Conservation (phyloP, 495 filamentous ascomycete species). For the Cercophora scortea region DNA sequence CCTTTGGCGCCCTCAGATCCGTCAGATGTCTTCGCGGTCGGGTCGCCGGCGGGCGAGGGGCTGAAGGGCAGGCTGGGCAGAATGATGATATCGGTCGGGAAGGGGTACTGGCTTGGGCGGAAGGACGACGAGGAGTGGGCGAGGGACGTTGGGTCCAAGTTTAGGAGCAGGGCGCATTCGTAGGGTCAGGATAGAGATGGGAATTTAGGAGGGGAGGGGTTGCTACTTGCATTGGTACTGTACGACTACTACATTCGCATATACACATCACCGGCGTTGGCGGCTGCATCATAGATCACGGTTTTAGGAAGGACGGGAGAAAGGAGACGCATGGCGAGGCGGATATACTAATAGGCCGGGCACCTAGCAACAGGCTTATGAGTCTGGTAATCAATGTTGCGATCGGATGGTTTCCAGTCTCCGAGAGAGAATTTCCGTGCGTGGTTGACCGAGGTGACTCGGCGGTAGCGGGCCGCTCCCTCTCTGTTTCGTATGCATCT, state of each 20-base stretch:
- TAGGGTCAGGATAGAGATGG: background rate
- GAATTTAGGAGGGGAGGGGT: background rate
- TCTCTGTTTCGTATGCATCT: no score
- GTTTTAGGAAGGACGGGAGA: no score
- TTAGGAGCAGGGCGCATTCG: slow-evolving; percentile 25
- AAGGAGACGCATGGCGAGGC: no score
- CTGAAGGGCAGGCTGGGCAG: slow-evolving; percentile 70
- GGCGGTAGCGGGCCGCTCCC: no score
- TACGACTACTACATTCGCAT: background rate
- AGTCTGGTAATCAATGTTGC: no score
- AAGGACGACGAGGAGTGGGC: slow-evolving; percentile 52
- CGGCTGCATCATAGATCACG: no score
- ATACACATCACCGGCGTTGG: no score
- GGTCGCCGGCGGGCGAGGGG: slow-evolving; percentile 61
- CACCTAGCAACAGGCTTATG: no score
- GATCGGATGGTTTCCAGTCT: no score
- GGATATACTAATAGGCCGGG: no score
- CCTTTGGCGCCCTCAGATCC: slow-evolving; percentile 32
- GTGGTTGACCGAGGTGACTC: no score
- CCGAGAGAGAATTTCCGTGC: no score
- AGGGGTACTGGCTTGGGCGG: slow-evolving; percentile 65
- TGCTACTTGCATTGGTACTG: background rate
- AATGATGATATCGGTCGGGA: slow-evolving; percentile 60
- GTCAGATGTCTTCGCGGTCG: slow-evolving; percentile 59
- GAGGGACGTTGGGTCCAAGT: slow-evolving; percentile 47